Evolutionary conservation across 1,139 yeast genomes (phyloP).

Genomic region (Candida sojae): DNA sequence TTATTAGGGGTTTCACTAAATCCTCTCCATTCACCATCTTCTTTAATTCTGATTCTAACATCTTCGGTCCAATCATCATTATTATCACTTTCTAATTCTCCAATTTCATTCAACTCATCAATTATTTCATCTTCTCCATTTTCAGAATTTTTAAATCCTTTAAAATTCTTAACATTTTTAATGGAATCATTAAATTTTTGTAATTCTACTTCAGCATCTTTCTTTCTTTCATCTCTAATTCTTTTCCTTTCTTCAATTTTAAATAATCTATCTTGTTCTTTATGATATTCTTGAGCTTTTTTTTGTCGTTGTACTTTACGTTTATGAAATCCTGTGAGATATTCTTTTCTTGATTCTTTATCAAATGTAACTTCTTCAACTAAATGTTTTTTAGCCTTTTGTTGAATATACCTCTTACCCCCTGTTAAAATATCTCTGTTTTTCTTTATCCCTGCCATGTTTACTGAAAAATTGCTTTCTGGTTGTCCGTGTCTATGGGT

Average conservation of each 20-base stretch:
- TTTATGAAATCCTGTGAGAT: conserved; percentile 93
- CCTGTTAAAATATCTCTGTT: conserved; percentile 89
- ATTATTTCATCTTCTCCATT: conserved; percentile 23
- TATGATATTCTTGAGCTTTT: conserved; percentile 72
- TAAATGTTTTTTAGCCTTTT: conserved; percentile 62
- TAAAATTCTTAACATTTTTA: conserved; percentile 1
- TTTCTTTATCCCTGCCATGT: conserved; percentile 20
- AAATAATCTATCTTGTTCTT: conserved; percentile 74
- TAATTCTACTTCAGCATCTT: conserved; percentile 27
- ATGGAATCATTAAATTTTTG: neutral
- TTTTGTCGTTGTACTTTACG: conserved; percentile 86
- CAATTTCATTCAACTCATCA: too few relatives aligned
- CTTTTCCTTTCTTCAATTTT: conserved; percentile 76
- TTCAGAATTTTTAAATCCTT: conserved; percentile 24
- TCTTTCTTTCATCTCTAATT: conserved; percentile 68
- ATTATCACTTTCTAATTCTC: conserved; percentile 17
- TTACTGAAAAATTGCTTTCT: neutral
- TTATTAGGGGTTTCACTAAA: conserved; percentile 10
- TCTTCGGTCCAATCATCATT: conserved; percentile 15
- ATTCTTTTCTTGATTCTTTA: conserved; percentile 71
- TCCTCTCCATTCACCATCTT: conserved; percentile 15
- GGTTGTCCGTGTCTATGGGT: neutral
- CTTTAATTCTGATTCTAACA: conserved; percentile 8
- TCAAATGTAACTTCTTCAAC: conserved; percentile 85
- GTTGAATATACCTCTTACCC: conserved; percentile 75